Conservation (phyloP, 441 rosid genomes). For the Aquilaria agallochum region DNA sequence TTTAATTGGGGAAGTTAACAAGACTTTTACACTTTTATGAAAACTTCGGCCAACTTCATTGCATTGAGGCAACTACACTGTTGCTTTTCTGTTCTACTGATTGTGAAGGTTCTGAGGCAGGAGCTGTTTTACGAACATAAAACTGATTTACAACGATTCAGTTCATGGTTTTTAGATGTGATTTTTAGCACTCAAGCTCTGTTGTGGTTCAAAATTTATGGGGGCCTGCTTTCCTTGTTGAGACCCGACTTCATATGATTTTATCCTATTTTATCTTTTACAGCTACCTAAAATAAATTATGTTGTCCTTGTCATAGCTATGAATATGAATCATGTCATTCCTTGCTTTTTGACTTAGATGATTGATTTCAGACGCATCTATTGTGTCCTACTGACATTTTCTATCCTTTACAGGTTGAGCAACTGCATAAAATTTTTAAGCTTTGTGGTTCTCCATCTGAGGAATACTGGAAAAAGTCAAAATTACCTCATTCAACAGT, state of each 20-base stretch:
- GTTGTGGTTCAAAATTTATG: too few species aligned
- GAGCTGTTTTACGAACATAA: slow-evolving; percentile 1
- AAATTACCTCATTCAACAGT: slow-evolving; percentile 58
- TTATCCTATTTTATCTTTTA: not conserved
- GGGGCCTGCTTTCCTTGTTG: too few species aligned
- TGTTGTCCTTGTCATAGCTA: not conserved
- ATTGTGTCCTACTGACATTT: not conserved
- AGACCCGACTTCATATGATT: too few species aligned
- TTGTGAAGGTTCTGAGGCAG: slow-evolving; percentile 5
- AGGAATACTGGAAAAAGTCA: slow-evolving; percentile 68
- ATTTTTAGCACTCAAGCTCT: not conserved
- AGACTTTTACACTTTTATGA: too few species aligned
- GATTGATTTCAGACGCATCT: too few species aligned
- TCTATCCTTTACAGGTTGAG: slow-evolving; percentile 57
- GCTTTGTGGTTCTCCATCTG: slow-evolving; percentile 90
- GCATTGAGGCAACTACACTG: slow-evolving; percentile 2
- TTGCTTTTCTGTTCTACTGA: slow-evolving; percentile 7
- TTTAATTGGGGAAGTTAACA: too few species aligned
- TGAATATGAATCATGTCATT: too few species aligned
- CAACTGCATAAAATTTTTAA: slow-evolving; percentile 89
- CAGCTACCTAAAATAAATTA: not conserved
- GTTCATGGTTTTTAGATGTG: not conserved
- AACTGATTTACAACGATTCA: slow-evolving; percentile 2
- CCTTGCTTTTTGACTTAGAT: too few species aligned
- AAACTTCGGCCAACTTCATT: too few species aligned